A percentile compares a stretch with the other conserved stretches of the same genome.
Conservation (phyloP, 306 rosid species). For the Castanea mollissima region DNA sequence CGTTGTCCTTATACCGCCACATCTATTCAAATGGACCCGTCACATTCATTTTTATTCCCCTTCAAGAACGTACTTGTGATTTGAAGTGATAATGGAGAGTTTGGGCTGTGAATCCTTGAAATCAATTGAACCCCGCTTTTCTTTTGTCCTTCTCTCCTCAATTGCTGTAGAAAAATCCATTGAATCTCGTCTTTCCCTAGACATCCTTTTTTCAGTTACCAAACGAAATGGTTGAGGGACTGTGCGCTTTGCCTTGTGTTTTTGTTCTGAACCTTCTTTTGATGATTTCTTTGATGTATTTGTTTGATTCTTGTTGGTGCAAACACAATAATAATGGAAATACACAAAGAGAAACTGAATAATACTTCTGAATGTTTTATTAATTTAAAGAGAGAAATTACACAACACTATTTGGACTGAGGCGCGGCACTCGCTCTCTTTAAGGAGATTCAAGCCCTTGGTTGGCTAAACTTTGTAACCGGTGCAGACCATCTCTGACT, state of each 20-base stretch:
- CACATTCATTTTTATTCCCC: too few species aligned
- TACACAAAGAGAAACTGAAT: too few species aligned
- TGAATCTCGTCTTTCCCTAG: not conserved
- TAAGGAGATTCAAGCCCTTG: too few species aligned
- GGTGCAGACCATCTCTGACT: too few species aligned
- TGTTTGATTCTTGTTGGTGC: not conserved
- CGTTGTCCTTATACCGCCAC: too few species aligned
- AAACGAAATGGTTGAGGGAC: not conserved
- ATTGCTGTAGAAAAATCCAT: not conserved
- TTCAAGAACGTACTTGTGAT: not conserved
- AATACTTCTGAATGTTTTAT: too few species aligned
- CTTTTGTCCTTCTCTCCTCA: not conserved
- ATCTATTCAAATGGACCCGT: too few species aligned
- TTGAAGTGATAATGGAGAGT: not conserved
- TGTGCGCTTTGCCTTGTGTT: not conserved
- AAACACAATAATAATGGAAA: too few species aligned
- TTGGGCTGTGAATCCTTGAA: not conserved
- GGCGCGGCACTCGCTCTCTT: too few species aligned
- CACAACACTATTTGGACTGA: too few species aligned
- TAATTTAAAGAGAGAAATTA: too few species aligned
- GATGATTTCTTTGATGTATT: not conserved
- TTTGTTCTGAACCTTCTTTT: not conserved
- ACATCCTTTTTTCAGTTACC: not conserved
- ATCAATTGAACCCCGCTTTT: not conserved
- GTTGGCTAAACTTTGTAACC: too few species aligned